Percentiles rank a stretch among this genome's conserved stretches.
These are phyloP conservation scores for Malassezia dermatis DNA, from an alignment of 1,284 basidiomycete species.

Conservation along the genomic window DNA sequence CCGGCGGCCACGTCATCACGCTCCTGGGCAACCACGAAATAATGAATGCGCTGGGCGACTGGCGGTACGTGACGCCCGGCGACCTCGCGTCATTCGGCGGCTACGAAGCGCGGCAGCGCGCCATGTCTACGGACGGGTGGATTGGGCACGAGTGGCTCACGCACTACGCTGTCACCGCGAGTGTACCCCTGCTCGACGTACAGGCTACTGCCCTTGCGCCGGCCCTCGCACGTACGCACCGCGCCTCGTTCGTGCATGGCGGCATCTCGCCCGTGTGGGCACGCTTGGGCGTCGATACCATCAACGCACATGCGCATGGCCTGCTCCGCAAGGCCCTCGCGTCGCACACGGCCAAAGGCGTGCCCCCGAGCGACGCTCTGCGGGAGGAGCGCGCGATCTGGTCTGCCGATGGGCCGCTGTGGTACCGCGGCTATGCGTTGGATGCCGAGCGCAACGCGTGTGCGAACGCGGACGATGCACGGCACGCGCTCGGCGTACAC, in stretches of 20 bases:
- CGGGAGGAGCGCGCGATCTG: conserved; percentile 27
- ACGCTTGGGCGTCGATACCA: conserved; percentile 16
- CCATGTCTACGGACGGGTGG: conserved; percentile 49
- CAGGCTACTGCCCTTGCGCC: background rate
- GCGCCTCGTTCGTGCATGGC: conserved; percentile 37
- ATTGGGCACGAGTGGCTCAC: conserved; percentile 36
- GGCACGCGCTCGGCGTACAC: conserved; percentile 9
- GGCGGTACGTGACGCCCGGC: conserved; percentile 49
- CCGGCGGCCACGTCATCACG: conserved; percentile 32
- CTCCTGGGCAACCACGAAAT: conserved; percentile 37
- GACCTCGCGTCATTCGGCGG: conserved; percentile 48
- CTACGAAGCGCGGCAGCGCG: conserved; percentile 16
- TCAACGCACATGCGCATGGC: conserved; percentile 27
- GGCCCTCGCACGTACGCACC: background rate
- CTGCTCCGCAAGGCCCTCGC: conserved; percentile 31
- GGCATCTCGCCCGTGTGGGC: conserved; percentile 39
- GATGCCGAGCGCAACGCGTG: conserved; percentile 23
- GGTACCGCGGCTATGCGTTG: conserved; percentile 42
- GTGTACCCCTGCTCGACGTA: conserved; percentile 23
- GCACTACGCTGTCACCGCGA: conserved; percentile 30
- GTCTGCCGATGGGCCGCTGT: conserved; percentile 33
- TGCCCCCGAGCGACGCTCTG: conserved; percentile 22
- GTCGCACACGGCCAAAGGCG: background rate
- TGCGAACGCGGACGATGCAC: conserved; percentile 15
- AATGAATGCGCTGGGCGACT: conserved; percentile 49